Conservation (phyloP, 2,329 filamentous ascomycete genomes). For the Dothistroma septosporum region DNA sequence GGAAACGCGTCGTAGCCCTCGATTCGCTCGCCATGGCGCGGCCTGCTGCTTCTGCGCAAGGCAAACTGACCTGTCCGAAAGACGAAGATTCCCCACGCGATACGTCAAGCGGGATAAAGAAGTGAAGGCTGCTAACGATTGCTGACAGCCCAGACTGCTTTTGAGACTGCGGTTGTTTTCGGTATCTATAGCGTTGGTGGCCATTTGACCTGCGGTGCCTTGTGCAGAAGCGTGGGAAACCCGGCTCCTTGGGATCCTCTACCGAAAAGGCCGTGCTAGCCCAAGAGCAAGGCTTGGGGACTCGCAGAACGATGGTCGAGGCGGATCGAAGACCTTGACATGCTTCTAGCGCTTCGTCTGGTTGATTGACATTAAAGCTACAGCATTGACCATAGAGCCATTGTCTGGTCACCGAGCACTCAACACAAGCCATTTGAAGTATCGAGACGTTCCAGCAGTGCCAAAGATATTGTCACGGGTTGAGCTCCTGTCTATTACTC, state of each 20-base stretch:
- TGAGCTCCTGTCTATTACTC: background rate
- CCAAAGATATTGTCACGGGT: background rate
- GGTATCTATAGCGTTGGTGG: conserved; percentile 3
- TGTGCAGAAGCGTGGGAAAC: conserved; percentile 1
- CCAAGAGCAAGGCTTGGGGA: conserved; percentile 10
- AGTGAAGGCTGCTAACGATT: background rate
- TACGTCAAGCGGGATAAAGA: conserved; percentile 5
- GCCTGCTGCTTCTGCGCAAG: conserved; percentile 6
- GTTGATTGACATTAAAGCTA: conserved; percentile 7
- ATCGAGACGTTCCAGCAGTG: background rate
- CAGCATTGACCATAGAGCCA: conserved; percentile 4
- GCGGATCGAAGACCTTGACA: background rate
- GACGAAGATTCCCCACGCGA: background rate
- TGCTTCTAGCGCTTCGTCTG: conserved; percentile 13
- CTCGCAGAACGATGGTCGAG: conserved; percentile 8
- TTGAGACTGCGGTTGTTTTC: conserved; percentile 1
- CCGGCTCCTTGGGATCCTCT: conserved; percentile 9
- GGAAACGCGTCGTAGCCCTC: conserved; percentile 12
- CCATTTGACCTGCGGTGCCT: conserved; percentile 1
- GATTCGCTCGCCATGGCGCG: conserved; percentile 18
- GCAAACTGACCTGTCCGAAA: conserved; percentile 16
- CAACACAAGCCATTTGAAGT: background rate
- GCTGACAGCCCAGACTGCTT: background rate
- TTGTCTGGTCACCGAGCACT: background rate
- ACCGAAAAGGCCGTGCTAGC: background rate